phyloP scores from a whole-genome alignment of 1,139 yeast species.

The Fermentozyma sake region DNA sequence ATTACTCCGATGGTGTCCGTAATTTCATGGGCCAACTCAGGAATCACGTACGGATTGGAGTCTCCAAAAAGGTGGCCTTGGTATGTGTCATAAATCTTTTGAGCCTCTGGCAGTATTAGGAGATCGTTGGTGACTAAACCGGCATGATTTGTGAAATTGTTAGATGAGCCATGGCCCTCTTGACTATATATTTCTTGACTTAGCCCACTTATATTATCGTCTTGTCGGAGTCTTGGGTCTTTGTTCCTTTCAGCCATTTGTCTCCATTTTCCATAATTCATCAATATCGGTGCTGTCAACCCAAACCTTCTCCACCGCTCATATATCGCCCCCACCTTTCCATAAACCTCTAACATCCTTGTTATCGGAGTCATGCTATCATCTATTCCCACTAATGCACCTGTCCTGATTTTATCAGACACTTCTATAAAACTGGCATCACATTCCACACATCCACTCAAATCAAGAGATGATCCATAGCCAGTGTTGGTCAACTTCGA shows the following conservation, averaged over 20 bases:
- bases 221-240: neutral
- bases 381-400: slow-evolving; percentile 23
- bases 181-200: too few species aligned
- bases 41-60: too few species aligned
- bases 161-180: too few species aligned
- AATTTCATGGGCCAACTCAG: slow-evolving; percentile 10
- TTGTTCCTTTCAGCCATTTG: slow-evolving; percentile 3
- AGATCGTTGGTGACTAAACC: slow-evolving; percentile 2
- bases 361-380: slow-evolving; percentile 18
- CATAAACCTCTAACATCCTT: slow-evolving; percentile 18
- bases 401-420: slow-evolving; percentile 7
- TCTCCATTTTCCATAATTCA: slow-evolving; percentile 12
- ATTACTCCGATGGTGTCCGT: slow-evolving; percentile 35
- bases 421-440: slow-evolving; percentile 35
- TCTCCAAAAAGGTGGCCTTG: slow-evolving; percentile 3
- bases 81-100: slow-evolving; percentile 12
- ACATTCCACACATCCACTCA: slow-evolving; percentile 46
- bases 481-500: slow-evolving; percentile 53
- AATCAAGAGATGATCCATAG: slow-evolving; percentile 48
- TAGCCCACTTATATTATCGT: too few species aligned
- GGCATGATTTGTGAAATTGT: too few species aligned
- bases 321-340: slow-evolving; percentile 11
- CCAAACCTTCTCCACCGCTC: slow-evolving; percentile 13
- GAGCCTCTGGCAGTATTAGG: slow-evolving; percentile 15
- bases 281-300: slow-evolving; percentile 22